A percentile compares a stretch with the other conserved stretches of the same genome.
These are phyloP conservation scores for Onygena corvina DNA, from an alignment of 2,329 filamentous ascomycete genomes.

Conservation along the genomic window DNA sequence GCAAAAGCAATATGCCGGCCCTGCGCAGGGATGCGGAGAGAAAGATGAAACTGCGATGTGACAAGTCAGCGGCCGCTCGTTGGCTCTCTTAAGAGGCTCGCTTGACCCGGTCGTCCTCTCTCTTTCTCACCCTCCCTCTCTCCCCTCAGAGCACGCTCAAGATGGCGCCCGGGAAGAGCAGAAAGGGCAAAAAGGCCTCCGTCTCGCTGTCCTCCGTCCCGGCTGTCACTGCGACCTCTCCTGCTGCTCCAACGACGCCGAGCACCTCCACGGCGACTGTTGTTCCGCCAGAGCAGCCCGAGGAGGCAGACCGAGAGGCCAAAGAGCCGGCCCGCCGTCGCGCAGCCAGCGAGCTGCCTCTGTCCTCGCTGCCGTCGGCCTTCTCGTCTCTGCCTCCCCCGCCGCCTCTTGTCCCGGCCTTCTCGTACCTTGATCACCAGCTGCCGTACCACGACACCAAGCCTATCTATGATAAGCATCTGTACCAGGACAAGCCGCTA, in stretches of 20 bases:
- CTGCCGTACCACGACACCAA: no score
- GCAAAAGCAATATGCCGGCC: no score
- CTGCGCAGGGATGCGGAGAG: no score
- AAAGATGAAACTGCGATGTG: no score
- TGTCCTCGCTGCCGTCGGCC: not conserved
- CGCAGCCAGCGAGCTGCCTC: slow-evolving; percentile 3
- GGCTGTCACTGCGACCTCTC: not conserved
- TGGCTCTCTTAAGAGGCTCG: no score
- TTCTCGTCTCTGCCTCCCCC: not conserved
- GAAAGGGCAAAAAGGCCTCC: not conserved
- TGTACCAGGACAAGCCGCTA: no score
- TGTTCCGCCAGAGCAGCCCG: not conserved
- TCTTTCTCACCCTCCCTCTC: no score
- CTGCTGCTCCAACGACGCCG: not conserved
- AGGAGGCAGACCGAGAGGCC: not conserved
- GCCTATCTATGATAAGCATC: no score
- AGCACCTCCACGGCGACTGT: not conserved
- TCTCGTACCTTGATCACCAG: slow-evolving; percentile 5
- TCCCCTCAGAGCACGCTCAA: not conserved
- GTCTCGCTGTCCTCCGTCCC: not conserved
- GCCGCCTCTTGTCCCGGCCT: not conserved
- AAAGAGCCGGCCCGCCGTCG: not conserved
- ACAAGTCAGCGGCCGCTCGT: no score
- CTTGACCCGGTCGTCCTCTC: no score
- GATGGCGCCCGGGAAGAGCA: not conserved